These are phyloP conservation scores for Castanospermum australe DNA, from an alignment of 306 rosid genomes.

Conservation along the genomic window DNA sequence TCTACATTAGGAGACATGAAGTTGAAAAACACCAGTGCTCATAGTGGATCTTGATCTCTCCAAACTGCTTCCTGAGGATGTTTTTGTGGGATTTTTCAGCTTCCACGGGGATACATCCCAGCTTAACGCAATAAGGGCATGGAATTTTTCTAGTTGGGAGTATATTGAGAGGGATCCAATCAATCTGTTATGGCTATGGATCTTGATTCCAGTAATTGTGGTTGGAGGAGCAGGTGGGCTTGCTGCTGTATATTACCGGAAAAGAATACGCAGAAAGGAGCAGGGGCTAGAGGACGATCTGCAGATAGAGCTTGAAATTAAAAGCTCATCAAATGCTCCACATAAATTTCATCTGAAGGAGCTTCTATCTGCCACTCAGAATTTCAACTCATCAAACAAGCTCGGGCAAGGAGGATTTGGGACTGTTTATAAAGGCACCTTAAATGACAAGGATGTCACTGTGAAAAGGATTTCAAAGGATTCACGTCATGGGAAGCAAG, in stretches of 20 bases:
- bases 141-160: not conserved
- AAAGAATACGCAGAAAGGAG: not conserved
- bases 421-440: slow-evolving; percentile 45
- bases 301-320: slow-evolving; percentile 36
- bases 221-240: not conserved
- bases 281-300: not conserved
- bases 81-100: not conserved
- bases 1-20: not conserved
- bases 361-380: slow-evolving; percentile 40
- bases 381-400: slow-evolving; percentile 40
- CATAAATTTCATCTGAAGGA: slow-evolving; percentile 34
- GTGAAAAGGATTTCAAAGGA: slow-evolving; percentile 48
- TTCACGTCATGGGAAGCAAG: slow-evolving; percentile 54
- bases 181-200: not conserved
- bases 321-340: slow-evolving; percentile 35
- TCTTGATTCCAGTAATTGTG: not conserved
- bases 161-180: not conserved
- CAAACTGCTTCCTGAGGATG: not conserved
- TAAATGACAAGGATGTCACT: slow-evolving; percentile 40
- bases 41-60: not conserved
- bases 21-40: not conserved
- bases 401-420: slow-evolving; percentile 65
- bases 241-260: not conserved
- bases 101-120: not conserved
- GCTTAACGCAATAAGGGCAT: not conserved